Percentiles rank a stretch among this genome's conserved stretches.
Evolutionary conservation across 2,329 filamentous ascomycete species (phyloP).

Genomic region (Scedosporium dehoogii): DNA sequence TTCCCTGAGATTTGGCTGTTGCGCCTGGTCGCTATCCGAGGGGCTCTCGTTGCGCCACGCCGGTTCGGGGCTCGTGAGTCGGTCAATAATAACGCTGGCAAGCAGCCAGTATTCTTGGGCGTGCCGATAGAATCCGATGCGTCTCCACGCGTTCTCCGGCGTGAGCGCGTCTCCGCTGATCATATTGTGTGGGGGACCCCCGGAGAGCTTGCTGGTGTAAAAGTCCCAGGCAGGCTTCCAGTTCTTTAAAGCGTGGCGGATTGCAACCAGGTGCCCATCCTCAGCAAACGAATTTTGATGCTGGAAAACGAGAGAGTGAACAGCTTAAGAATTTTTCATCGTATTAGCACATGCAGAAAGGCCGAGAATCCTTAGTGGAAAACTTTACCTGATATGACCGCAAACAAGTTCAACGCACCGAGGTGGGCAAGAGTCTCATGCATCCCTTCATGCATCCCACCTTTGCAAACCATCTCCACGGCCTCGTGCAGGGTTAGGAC

Average conservation of each 20-base stretch:
- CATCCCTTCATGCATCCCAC: slow-evolving; percentile 11
- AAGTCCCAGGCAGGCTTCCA: slow-evolving; percentile 18
- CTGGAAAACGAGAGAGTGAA: slow-evolving; percentile 24
- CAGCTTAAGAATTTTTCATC: slow-evolving; percentile 12
- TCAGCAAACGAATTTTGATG: slow-evolving; percentile 23
- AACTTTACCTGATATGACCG: slow-evolving; percentile 9
- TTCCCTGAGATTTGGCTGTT: not conserved
- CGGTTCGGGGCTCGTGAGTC: slow-evolving; percentile 10
- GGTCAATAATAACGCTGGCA: slow-evolving; percentile 20
- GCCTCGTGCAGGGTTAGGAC: slow-evolving; percentile 14
- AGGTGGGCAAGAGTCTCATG: slow-evolving; percentile 13
- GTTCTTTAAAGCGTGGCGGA: slow-evolving; percentile 19
- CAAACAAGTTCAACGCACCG: slow-evolving; percentile 18
- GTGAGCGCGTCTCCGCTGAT: slow-evolving; percentile 9
- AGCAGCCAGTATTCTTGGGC: slow-evolving; percentile 26
- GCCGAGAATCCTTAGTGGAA: not conserved
- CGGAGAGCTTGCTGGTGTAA: slow-evolving; percentile 10
- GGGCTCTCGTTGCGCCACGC: not conserved
- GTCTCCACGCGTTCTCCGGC: slow-evolving; percentile 20
- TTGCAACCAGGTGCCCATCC: slow-evolving; percentile 15
- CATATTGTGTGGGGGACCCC: slow-evolving; percentile 12
- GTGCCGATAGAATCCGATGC: slow-evolving; percentile 22
- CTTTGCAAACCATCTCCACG: slow-evolving; percentile 16
- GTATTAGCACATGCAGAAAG: not conserved
- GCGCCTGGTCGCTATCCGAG: not conserved